These are phyloP conservation scores for Xylaria nigripes DNA, from an alignment of 495 filamentous ascomycete species.

Conservation along the genomic window DNA sequence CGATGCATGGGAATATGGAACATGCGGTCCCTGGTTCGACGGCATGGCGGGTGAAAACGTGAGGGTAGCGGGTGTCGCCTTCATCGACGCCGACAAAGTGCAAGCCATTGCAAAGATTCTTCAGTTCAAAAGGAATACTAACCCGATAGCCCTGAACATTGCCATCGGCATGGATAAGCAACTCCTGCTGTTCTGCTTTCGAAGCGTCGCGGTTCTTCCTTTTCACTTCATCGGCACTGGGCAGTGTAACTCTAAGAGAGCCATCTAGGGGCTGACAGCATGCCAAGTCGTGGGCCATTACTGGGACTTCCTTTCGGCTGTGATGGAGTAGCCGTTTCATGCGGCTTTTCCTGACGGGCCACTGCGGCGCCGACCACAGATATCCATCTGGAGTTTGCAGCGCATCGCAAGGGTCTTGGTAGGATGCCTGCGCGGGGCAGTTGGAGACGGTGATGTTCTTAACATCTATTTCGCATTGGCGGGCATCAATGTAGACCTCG, in stretches of 20 bases:
- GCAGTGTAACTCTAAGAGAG: constrained; percentile 34
- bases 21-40: constrained; percentile 68
- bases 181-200: constrained; percentile 23
- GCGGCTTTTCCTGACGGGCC: constrained; percentile 61
- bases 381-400: constrained; percentile 52
- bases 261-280: constrained; percentile 36
- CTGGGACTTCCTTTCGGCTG: constrained; percentile 34
- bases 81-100: constrained; percentile 81
- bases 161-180: constrained; percentile 20
- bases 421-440: constrained; percentile 46
- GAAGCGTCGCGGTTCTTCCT: constrained; percentile 27
- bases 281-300: constrained; percentile 29
- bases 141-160: constrained; percentile 32
- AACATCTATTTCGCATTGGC: constrained; percentile 68
- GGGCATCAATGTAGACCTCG: constrained; percentile 71
- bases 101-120: constrained; percentile 70
- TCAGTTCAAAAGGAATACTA: constrained; percentile 67
- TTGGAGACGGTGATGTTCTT: constrained; percentile 61
- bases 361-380: constrained; percentile 59
- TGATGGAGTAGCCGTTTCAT: constrained; percentile 55
- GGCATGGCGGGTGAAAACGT: constrained; percentile 81
- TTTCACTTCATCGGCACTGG: constrained; percentile 26
- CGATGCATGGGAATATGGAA: constrained; percentile 85
- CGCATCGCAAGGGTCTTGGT: constrained; percentile 64
- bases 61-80: constrained; percentile 73